Evolutionary conservation across 208 protist species (phyloP).

Genomic region (Perkinsela sp.): DNA sequence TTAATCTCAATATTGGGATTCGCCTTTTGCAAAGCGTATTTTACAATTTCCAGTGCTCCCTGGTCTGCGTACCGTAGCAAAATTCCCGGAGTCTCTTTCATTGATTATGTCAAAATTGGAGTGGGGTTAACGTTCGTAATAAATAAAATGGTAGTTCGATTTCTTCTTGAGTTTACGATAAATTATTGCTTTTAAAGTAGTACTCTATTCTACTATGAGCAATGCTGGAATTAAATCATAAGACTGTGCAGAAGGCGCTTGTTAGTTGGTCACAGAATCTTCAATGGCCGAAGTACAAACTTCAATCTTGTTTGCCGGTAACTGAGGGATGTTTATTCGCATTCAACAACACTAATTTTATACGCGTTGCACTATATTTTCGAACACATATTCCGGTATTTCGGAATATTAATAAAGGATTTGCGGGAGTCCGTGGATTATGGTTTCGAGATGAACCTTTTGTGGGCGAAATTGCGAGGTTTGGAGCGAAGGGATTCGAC

Average conservation of each 20-base stretch:
- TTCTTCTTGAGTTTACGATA: too few relatives aligned
- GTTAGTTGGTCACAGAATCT: neutral
- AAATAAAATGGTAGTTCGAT: too few relatives aligned
- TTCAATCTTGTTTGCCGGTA: neutral
- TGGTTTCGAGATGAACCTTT: conserved; percentile 6
- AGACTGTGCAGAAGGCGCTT: too few relatives aligned
- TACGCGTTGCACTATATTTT: conserved; percentile 42
- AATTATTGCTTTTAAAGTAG: too few relatives aligned
- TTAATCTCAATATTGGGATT: neutral
- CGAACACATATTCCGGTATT: conserved; percentile 15
- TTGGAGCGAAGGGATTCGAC: neutral
- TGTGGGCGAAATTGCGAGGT: neutral
- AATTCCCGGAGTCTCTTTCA: neutral
- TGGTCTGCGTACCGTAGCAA: neutral
- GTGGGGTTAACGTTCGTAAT: too few relatives aligned
- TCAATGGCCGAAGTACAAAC: neutral
- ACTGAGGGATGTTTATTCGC: conserved; percentile 35
- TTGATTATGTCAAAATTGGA: too few relatives aligned
- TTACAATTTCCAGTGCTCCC: neutral
- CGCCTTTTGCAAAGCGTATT: neutral
- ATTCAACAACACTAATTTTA: conserved; percentile 51
- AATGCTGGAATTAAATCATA: too few relatives aligned
- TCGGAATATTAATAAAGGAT: conserved; percentile 15
- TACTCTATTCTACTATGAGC: too few relatives aligned
- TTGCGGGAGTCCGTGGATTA: conserved; percentile 19